These are phyloP conservation scores for Boletus subcaerulescens DNA, from an alignment of 768 basidiomycete species.

Conservation along the genomic window DNA sequence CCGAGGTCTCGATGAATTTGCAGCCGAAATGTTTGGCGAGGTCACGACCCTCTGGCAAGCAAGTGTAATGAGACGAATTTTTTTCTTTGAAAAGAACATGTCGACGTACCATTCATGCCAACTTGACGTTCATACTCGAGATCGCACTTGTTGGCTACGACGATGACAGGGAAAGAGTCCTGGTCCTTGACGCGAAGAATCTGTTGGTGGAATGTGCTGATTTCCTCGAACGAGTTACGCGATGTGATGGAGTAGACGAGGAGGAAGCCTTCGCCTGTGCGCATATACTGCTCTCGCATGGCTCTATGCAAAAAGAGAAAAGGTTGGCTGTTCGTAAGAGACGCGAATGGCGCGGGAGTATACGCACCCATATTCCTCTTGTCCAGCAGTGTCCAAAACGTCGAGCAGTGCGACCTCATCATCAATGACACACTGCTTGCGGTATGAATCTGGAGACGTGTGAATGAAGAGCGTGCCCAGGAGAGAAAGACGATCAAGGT, in stretches of 20 bases:
- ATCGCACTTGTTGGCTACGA: constrained; percentile 98
- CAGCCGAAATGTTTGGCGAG: constrained; percentile 93
- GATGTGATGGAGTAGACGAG: constrained; percentile 99
- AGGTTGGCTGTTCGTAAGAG: constrained; percentile 2
- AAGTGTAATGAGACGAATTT: neutral
- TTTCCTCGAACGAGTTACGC: constrained; percentile 95
- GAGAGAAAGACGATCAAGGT: constrained; percentile 10
- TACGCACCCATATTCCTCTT: constrained; percentile 95
- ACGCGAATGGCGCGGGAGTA: neutral
- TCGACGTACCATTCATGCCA: constrained; percentile 78
- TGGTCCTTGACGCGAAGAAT: constrained; percentile 96
- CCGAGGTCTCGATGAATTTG: constrained; percentile 95
- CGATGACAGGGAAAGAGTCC: constrained; percentile 91
- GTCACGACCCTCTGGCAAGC: constrained; percentile 83
- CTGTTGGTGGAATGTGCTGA: constrained; percentile 93
- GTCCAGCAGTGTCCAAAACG: constrained; percentile 95
- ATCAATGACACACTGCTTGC: constrained; percentile 96
- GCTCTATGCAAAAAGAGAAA: constrained; percentile 51
- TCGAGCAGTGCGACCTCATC: constrained; percentile 98
- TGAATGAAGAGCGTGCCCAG: neutral
- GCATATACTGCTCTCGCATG: constrained; percentile 99
- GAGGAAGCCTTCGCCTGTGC: constrained; percentile 96
- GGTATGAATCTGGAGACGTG: constrained; percentile 73
- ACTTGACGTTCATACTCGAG: constrained; percentile 96
- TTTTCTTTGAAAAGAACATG: neutral